Percentiles rank a stretch among this genome's conserved stretches.
Evolutionary conservation across 1,139 yeast species (phyloP).

Genomic region (Diutina mesorugosa): DNA sequence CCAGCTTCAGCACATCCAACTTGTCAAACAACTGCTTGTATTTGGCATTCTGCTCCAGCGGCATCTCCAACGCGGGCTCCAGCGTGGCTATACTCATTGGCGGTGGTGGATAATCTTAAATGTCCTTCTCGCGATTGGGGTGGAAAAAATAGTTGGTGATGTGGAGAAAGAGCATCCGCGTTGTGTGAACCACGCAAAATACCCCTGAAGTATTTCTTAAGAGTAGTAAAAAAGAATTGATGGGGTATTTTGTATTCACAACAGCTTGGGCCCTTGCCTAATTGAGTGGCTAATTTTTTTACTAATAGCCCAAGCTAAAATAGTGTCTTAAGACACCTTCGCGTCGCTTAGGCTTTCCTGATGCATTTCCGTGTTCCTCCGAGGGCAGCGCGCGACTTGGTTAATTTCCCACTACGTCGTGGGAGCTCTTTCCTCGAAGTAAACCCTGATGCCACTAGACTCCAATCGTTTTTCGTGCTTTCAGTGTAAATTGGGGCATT

Average conservation of each 20-base stretch:
- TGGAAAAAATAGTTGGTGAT: background rate
- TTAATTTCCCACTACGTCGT: background rate
- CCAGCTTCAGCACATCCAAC: constrained; percentile 40
- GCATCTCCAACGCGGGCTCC: background rate
- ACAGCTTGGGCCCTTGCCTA: background rate
- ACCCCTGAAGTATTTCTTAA: too few relatives aligned
- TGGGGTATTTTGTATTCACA: background rate
- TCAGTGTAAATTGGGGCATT: too few relatives aligned
- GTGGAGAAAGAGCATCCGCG: background rate
- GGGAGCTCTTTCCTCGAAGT: too few relatives aligned
- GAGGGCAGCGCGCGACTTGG: background rate
- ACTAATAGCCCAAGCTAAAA: background rate
- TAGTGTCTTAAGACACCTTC: background rate
- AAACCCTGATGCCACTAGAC: too few relatives aligned
- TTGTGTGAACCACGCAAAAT: too few relatives aligned
- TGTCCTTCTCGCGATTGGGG: background rate
- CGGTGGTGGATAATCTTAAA: background rate
- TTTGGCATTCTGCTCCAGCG: constrained; percentile 5
- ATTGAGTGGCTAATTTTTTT: too few relatives aligned
- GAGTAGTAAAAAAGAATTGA: too few relatives aligned
- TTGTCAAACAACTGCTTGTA: constrained; percentile 22
- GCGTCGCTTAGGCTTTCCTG: background rate
- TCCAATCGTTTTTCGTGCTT: too few relatives aligned
- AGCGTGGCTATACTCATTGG: background rate
- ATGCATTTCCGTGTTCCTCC: background rate